Percentiles rank a stretch among this genome's conserved stretches.
These are phyloP conservation scores for Penicillium waksmanii DNA, from an alignment of 495 filamentous ascomycete genomes.

Conservation along the genomic window DNA sequence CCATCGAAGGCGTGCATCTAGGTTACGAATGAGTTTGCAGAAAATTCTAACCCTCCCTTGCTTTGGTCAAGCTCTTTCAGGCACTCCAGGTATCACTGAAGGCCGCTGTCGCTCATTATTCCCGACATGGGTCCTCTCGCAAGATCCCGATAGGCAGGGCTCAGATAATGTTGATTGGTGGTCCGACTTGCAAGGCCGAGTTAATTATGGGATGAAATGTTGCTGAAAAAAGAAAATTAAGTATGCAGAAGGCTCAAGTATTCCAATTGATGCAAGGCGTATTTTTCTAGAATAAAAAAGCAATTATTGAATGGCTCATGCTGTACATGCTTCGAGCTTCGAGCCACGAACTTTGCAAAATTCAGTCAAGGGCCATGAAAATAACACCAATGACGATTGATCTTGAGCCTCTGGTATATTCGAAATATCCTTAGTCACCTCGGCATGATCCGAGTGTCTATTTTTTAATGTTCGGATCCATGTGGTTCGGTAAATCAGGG, in stretches of 20 bases:
- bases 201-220: background rate
- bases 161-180: background rate
- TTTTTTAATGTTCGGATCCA: too few relatives aligned
- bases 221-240: background rate
- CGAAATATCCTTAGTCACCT: too few relatives aligned
- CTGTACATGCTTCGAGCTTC: too few relatives aligned
- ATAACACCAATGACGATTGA: too few relatives aligned
- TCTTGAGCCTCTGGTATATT: too few relatives aligned
- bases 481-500: too few relatives aligned
- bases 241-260: too few relatives aligned
- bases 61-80: constrained; percentile 13
- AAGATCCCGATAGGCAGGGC: background rate
- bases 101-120: constrained; percentile 15
- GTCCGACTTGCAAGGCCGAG: background rate
- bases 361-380: too few relatives aligned
- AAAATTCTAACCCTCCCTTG: constrained; percentile 9
- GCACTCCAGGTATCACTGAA: constrained; percentile 11
- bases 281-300: background rate
- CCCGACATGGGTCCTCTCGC: constrained; percentile 11
- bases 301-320: background rate
- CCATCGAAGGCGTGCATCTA: background rate
- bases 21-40: background rate
- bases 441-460: too few relatives aligned
- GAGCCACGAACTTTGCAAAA: too few relatives aligned
- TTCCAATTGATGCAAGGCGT: background rate